A percentile compares a stretch with the other conserved stretches of the same genome.
Evolutionary conservation across 2,329 filamentous ascomycete genomes (phyloP).

Genomic region (Botrytis fabae): DNA sequence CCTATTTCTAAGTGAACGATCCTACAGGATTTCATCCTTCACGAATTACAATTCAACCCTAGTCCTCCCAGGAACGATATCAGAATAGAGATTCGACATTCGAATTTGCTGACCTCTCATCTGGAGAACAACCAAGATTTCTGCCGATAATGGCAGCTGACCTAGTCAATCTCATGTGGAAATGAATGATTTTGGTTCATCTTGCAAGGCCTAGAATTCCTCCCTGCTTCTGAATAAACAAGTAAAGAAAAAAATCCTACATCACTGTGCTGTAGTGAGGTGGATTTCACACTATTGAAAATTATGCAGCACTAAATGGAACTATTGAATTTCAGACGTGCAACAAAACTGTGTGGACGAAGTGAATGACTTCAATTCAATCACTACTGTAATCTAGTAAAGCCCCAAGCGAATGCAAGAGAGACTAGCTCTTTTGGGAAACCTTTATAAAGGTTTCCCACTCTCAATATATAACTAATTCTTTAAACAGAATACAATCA

Average conservation of each 20-base stretch:
- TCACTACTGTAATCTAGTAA: no score
- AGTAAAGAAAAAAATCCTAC: background rate
- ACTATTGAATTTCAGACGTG: background rate
- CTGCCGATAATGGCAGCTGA: background rate
- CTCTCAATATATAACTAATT: no score
- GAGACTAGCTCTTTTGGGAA: no score
- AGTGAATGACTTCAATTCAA: no score
- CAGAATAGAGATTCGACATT: background rate
- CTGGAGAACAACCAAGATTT: background rate
- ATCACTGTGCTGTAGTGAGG: background rate
- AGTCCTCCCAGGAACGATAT: background rate
- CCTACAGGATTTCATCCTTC: background rate
- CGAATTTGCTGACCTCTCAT: background rate
- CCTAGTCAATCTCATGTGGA: background rate
- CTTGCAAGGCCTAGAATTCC: background rate
- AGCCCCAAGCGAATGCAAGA: no score
- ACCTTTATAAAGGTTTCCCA: no score
- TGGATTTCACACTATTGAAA: background rate
- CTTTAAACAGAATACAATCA: no score
- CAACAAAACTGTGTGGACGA: no score
- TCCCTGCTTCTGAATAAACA: background rate
- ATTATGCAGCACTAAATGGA: background rate
- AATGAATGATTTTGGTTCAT: background rate
- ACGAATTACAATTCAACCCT: background rate
- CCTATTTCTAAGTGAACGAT: background rate